Evolutionary conservation across 495 filamentous ascomycete species (phyloP), one percentile per base, ranked within the genome.

Genomic region (Tetracladium marchalianum): DNA sequence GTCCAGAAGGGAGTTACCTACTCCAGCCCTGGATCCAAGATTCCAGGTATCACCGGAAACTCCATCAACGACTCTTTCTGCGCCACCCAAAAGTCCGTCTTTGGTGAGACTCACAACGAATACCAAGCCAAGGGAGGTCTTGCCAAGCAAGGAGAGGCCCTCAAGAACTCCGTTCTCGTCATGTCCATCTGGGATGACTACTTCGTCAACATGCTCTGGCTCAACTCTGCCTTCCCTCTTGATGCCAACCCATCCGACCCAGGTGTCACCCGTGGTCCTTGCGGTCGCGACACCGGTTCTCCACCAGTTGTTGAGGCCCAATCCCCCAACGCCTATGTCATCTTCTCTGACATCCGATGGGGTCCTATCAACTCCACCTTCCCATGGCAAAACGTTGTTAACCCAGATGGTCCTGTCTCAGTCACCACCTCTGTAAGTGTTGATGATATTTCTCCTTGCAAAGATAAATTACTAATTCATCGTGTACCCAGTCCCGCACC

Each of bases 131-230:
- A 75, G 35, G 82, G 82, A 46, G 81, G 78, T 13, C 51, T 85
- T 49, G 52, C 58, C 8, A 61, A 55, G 9, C 80, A 85, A 73
- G 69, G 78, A 33, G 63, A 68, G 15, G 70, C 66, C 5, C 51
- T 85, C 31, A 60, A 64, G 11, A 77, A 76, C 36, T 82, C 84
- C 81, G 82, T 82, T 32, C 67, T 86, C 15, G 78, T 81, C 42
- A 68, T 86, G 64, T 73, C 67, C 52, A 55, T 86, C 40, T 86
- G 83, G 83, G 81, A 85, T 58, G 82, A 86, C 60, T 76, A 89
- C 66, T 65, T 71, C 59, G 66, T 72, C 65, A 75, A 85, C 68
- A 90, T 90, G 86, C 73, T 84, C 54, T 90, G 86, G 86, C 79
- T 92, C 56, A 85, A 90, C 70, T 79, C 78, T 60, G 74, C 67